Evolutionary conservation across 345 rosid species (phyloP).

Genomic region (Brassica cretica): DNA sequence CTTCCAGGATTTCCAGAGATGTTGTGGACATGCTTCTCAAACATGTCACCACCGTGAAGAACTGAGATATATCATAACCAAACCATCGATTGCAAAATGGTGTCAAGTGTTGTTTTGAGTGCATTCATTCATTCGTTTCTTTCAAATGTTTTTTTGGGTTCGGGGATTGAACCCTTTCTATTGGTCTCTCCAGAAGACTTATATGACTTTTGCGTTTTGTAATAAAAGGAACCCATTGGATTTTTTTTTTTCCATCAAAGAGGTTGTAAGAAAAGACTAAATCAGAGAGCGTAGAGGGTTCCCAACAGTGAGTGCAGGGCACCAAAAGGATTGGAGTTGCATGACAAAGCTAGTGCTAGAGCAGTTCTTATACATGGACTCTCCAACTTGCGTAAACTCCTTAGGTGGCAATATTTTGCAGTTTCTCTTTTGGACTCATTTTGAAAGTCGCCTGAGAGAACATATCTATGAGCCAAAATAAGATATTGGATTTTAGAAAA

Average conservation of each 20-base stretch:
- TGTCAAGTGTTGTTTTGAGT: background rate
- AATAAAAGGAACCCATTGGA: constrained; percentile 19
- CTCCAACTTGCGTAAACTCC: background rate
- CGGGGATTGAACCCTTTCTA: background rate
- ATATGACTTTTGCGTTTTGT: constrained; percentile 7
- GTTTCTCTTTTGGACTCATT: background rate
- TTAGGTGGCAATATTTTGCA: background rate
- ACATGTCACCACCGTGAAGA: constrained; percentile 51
- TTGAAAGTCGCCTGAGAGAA: background rate
- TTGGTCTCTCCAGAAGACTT: constrained; percentile 3
- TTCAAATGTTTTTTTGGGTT: background rate
- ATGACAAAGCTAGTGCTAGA: background rate
- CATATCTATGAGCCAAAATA: background rate
- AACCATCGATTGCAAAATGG: constrained; percentile 22
- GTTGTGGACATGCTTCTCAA: constrained; percentile 66
- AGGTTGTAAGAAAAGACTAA: background rate
- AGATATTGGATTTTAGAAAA: background rate
- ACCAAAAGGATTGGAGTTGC: background rate
- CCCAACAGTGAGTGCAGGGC: background rate
- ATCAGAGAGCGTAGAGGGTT: background rate
- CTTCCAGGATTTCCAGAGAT: constrained; percentile 55
- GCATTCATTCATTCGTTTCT: constrained; percentile 7
- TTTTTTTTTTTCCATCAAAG: constrained; percentile 6
- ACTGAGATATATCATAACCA: constrained; percentile 25
- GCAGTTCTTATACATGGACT: background rate